Base-by-base conservation (phyloP, 1,139 yeast genomes). In the Hanseniaspora sp. region DNA sequence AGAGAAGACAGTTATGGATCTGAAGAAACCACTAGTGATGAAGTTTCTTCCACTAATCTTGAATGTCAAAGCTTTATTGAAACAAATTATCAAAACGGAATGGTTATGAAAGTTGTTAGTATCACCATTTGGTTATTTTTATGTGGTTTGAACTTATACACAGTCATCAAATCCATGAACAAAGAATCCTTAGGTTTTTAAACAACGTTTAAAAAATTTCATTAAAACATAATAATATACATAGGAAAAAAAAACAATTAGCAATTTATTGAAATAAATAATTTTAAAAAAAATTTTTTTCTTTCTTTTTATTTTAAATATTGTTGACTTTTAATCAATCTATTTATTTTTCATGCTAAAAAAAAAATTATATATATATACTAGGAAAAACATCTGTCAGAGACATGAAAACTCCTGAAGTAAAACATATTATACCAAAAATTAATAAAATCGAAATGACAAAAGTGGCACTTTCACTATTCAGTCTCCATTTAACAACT, bases 401-500 rank as follows among this genome's bases (percentile, higher is more conserved):
- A 12, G 55, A 38, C 48, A 43, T 33, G 2, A 31, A 8, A 7
- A 47, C 38, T 1, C 55, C 55, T 9, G 38, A 7, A 12, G 33
- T n/a, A 37, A 47, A 53, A 7, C 39, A 35, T 17, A 31, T 17
- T 5, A 47, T 7, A 5, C 48, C 52, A 38, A 46, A 53, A 8
- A 43, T 12, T 17, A 43, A 34, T 13, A 43, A 29, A 9, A 31
- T 7, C 11, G 41, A 9, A 5, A 53, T 12, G n/a, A 47, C 30
- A 28, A 53, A 35, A 5, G 41, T 18, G 5, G 35, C 11, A 13
- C 48, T 53, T 43, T 46, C 51, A 35, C 52, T 53, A 1, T 23
- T 15, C 37, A 43, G 11, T 28, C 52, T 47, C 55, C 55, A 53
- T 9, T 38, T 15, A 15, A 46, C 42, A 2, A 53, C 42, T 5